Evolutionary conservation across 192 early-diverging fungal species (phyloP).

Genomic region (Pilaira anomala): DNA sequence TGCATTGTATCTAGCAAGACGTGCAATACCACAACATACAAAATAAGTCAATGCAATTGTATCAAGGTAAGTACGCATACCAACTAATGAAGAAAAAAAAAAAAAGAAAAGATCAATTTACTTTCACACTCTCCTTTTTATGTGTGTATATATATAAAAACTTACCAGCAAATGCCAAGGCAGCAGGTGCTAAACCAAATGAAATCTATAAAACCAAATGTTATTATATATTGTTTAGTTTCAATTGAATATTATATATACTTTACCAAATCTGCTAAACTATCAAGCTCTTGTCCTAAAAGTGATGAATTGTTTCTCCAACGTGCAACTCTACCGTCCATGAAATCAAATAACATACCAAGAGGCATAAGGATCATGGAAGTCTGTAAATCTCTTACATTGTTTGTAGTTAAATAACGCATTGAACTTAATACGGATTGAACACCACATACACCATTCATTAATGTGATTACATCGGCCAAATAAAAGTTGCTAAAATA

Average conservation of each 20-base stretch:
- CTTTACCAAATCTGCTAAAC: slow-evolving; percentile 79
- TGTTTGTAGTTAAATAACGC: slow-evolving; percentile 65
- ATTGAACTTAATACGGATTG: slow-evolving; percentile 69
- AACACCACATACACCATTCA: slow-evolving; percentile 79
- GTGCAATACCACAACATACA: slow-evolving; percentile 81
- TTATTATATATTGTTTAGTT: background rate
- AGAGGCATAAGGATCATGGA: slow-evolving; percentile 66
- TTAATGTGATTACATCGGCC: slow-evolving; percentile 85
- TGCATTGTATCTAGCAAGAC: slow-evolving; percentile 88
- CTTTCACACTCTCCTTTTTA: background rate
- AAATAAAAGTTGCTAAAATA: slow-evolving; percentile 63
- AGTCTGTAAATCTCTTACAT: slow-evolving; percentile 55
- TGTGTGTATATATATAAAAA: background rate
- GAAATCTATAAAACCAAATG: slow-evolving; percentile 55
- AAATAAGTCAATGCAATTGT: slow-evolving; percentile 76
- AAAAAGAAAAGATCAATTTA: too few relatives aligned
- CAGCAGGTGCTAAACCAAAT: slow-evolving; percentile 37
- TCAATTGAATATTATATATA: background rate
- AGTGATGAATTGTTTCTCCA: slow-evolving; percentile 72
- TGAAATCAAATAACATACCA: slow-evolving; percentile 70
- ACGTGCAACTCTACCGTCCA: slow-evolving; percentile 79
- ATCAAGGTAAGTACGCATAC: slow-evolving; percentile 81
- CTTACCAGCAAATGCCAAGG: slow-evolving; percentile 34
- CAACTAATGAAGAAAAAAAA: slow-evolving; percentile 44
- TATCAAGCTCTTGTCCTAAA: slow-evolving; percentile 88